Percentiles rank a stretch among this genome's conserved stretches.
phyloP scores from a whole-genome alignment of 2,329 filamentous ascomycete species.

The Aureobasidium melanogenum region DNA sequence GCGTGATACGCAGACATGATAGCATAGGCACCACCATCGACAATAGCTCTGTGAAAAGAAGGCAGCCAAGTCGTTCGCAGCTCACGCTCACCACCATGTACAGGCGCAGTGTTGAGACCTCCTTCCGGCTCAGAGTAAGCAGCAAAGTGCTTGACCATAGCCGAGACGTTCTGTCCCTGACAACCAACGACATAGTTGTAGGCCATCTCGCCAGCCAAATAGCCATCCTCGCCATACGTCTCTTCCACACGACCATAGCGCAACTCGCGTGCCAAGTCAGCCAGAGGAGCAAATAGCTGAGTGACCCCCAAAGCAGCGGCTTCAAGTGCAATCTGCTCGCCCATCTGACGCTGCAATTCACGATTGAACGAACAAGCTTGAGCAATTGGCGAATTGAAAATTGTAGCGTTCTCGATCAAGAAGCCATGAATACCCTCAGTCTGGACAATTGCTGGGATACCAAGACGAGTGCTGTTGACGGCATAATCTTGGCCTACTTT shows the following conservation, averaged over 20 bases:
- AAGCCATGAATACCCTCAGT: slow-evolving; percentile 69
- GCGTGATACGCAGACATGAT: slow-evolving; percentile 68
- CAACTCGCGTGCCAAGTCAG: slow-evolving; percentile 61
- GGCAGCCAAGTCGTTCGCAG: slow-evolving; percentile 46
- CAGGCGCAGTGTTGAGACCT: slow-evolving; percentile 58
- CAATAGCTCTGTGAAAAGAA: slow-evolving; percentile 59
- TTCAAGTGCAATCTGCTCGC: slow-evolving; percentile 55
- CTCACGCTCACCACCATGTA: slow-evolving; percentile 48
- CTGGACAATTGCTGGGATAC: slow-evolving; percentile 65
- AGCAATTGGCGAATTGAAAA: slow-evolving; percentile 70
- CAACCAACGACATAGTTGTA: slow-evolving; percentile 53
- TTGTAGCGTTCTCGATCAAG: slow-evolving; percentile 62
- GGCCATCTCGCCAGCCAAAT: slow-evolving; percentile 59
- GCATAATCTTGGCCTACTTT: slow-evolving; percentile 61
- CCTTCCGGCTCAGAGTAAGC: slow-evolving; percentile 62
- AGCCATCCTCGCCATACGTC: slow-evolving; percentile 61
- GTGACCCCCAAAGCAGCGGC: slow-evolving; percentile 60
- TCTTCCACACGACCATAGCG: slow-evolving; percentile 68
- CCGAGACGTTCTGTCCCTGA: slow-evolving; percentile 56
- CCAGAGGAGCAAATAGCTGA: slow-evolving; percentile 63
- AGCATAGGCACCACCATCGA: slow-evolving; percentile 57
- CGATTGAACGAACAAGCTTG: slow-evolving; percentile 65
- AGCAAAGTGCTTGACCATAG: slow-evolving; percentile 69
- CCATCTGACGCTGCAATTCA: slow-evolving; percentile 58
- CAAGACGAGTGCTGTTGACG: slow-evolving; percentile 55